Evolutionary conservation across 1,284 basidiomycete species (phyloP).

Genomic region (Golubevia pallescens): DNA sequence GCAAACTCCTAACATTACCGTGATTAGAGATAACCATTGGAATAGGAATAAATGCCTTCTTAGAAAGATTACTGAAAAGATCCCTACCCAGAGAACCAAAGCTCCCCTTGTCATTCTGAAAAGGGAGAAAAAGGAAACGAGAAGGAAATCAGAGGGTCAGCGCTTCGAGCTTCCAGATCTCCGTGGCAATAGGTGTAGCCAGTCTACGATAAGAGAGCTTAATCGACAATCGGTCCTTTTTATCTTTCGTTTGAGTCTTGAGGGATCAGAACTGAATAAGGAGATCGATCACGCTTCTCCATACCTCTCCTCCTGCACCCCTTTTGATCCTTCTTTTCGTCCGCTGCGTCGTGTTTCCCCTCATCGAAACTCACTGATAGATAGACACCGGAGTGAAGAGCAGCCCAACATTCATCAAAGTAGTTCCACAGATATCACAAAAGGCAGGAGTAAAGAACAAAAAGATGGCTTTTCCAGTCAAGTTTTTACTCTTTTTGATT

Average conservation of each 20-base stretch:
- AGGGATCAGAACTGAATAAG: slow-evolving; percentile 18
- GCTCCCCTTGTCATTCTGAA: slow-evolving; percentile 97
- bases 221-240: too few species aligned
- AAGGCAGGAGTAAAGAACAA: slow-evolving; percentile 15
- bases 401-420: slow-evolving; percentile 65
- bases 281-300: slow-evolving; percentile 40
- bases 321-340: too few species aligned
- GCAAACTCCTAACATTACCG: slow-evolving; percentile 87
- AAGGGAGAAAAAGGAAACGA: too few species aligned
- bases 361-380: slow-evolving; percentile 30
- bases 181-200: too few species aligned
- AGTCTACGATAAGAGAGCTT: too few species aligned
- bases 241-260: slow-evolving; percentile 4
- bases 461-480: slow-evolving; percentile 15
- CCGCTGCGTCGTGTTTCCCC: slow-evolving; percentile 15
- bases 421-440: slow-evolving; percentile 64
- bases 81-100: slow-evolving; percentile 93
- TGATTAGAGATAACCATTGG: slow-evolving; percentile 84
- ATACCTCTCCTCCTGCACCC: too few species aligned
- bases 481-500: slow-evolving; percentile 2
- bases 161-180: too few species aligned
- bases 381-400: slow-evolving; percentile 66
- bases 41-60: slow-evolving; percentile 65
- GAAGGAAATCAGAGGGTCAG: too few species aligned
- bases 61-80: slow-evolving; percentile 90